phyloP scores from a whole-genome alignment of 2,329 filamentous ascomycete species.

The Fusarium albidum region DNA sequence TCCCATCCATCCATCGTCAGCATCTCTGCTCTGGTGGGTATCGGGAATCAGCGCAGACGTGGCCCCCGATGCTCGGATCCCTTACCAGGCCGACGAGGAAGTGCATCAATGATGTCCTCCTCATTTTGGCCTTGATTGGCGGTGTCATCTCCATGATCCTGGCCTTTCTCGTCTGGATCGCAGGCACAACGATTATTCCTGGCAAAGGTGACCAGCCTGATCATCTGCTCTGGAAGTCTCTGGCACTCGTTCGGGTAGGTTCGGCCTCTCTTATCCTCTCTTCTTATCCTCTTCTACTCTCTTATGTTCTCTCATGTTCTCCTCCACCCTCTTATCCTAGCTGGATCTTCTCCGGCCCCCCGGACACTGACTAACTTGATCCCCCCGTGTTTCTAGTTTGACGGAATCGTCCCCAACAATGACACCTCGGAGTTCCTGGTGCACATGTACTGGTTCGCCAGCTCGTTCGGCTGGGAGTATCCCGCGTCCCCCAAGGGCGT shows the following conservation, averaged over 20 bases:
- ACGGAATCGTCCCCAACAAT: slow-evolving; percentile 39
- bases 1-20: not conserved
- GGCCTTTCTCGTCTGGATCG: slow-evolving; percentile 29
- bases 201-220: slow-evolving; percentile 16
- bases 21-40: slow-evolving; percentile 8
- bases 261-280: not conserved
- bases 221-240: slow-evolving; percentile 32
- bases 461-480: slow-evolving; percentile 39
- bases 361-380: slow-evolving; percentile 5
- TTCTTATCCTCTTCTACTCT: not conserved
- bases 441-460: slow-evolving; percentile 38
- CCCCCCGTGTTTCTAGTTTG: slow-evolving; percentile 25
- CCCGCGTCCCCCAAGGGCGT: slow-evolving; percentile 35
- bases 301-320: not conserved
- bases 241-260: slow-evolving; percentile 40
- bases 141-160: slow-evolving; percentile 33
- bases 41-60: slow-evolving; percentile 14
- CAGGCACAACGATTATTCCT: slow-evolving; percentile 34
- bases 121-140: slow-evolving; percentile 30
- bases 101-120: slow-evolving; percentile 25
- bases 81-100: slow-evolving; percentile 28
- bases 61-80: slow-evolving; percentile 23
- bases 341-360: slow-evolving; percentile 4
- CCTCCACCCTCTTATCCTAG: too few species aligned
- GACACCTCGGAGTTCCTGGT: slow-evolving; percentile 38